Evolutionary conservation across 2,329 filamentous ascomycete species (phyloP), one percentile per base, ranked within the genome.

Genomic region (Ceratocystis cacaofunesta): DNA sequence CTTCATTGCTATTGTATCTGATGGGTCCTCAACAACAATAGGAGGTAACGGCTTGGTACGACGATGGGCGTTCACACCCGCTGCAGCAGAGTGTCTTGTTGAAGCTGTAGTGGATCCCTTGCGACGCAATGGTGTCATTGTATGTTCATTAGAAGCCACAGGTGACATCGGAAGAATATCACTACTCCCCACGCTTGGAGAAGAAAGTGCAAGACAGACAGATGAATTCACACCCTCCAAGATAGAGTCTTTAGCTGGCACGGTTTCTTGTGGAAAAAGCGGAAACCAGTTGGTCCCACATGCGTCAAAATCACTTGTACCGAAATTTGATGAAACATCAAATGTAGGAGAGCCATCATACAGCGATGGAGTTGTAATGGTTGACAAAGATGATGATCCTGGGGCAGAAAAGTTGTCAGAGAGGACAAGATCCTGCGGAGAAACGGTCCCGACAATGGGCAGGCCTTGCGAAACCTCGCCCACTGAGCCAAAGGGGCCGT

Each of bases 341-440:
- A 67, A 85, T 67, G 85, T 87, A 10, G 90, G 90, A 63, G 90
- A 95, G 71, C 86, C 88, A 72, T 88, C 82, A 71, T 85, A 86
- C 66, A 85, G 80, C n/a, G 88, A 89, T 57, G 91, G 91, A 68
- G 91, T 94, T 66, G 90, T 95, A 75, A 96, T 73, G 69, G 90
- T 85, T 44, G 91, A 95, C 72, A 94, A 85, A 43, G 89, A 85
- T 60, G 86, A 82, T 1, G 91, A 95, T 72, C 89, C 89, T 36
- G 91, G 91, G 46, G 90, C 85, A 68, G 90, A 95, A 72, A 85
- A 84, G 67, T 82, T 79, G 71, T 89, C 84, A 70, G 85, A 83
- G 70, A 92, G 79, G 70, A 87, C 77, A 69, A 95, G 79, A 72
- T 96, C 90, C 75, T 89, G 86, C 22, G 91, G 91, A 68, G 91